Evolutionary conservation across 805 yeast species (phyloP).

Genomic region (Nakazawaea peltata): DNA sequence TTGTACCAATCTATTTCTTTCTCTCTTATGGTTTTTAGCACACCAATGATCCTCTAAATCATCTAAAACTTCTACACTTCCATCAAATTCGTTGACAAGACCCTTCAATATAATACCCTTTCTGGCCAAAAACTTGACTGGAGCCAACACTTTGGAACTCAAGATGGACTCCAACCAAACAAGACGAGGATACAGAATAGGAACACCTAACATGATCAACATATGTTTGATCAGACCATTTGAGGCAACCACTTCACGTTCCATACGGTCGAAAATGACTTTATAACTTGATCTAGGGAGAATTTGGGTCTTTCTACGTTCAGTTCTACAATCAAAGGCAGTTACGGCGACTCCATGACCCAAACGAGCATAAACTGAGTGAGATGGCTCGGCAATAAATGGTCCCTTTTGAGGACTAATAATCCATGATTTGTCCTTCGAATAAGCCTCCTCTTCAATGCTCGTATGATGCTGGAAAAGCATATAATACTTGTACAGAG

Average conservation of each 20-base stretch:
- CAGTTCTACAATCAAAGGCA: slow-evolving; percentile 92
- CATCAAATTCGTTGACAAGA: slow-evolving; percentile 85
- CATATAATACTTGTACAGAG: slow-evolving; percentile 83
- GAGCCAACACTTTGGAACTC: slow-evolving; percentile 52
- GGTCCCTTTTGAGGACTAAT: slow-evolving; percentile 53
- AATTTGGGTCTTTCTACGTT: slow-evolving; percentile 58
- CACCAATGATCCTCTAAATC: slow-evolving; percentile 98
- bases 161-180: slow-evolving; percentile 83
- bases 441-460: slow-evolving; percentile 30
- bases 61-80: slow-evolving; percentile 83
- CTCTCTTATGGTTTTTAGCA: slow-evolving; percentile 75
- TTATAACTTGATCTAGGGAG: slow-evolving; percentile 50
- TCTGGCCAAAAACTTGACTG: slow-evolving; percentile 53
- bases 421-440: slow-evolving; percentile 51
- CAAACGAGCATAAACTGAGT: slow-evolving; percentile 63
- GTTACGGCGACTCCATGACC: slow-evolving; percentile 67
- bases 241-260: slow-evolving; percentile 40
- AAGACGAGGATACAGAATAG: slow-evolving; percentile 88
- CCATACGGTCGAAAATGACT: slow-evolving; percentile 49
- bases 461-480: slow-evolving; percentile 82
- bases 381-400: slow-evolving; percentile 56
- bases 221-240: slow-evolving; percentile 64
- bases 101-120: slow-evolving; percentile 62
- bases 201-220: slow-evolving; percentile 83
- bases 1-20: slow-evolving; percentile 64